A percentile compares a stretch with the other conserved stretches of the same genome.
Conservation (phyloP, 1,139 yeast genomes). For the Saccharomyces hybrid region DNA sequence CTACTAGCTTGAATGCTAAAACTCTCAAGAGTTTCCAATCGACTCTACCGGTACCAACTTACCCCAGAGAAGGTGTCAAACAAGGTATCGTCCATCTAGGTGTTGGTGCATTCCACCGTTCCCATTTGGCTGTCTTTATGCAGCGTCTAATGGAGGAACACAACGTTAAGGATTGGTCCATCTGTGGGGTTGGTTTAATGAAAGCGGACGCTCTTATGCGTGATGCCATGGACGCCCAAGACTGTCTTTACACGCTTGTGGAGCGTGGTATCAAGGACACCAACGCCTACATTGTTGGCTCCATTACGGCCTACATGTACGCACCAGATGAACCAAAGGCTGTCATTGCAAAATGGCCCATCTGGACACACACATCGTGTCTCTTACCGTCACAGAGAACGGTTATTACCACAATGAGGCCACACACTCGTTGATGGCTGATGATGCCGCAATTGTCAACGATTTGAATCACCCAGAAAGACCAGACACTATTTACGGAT, state of each 20-base stretch:
- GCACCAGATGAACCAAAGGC: conserved; percentile 7
- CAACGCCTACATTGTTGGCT: not conserved
- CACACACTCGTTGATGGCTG: conserved; percentile 4
- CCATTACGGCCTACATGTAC: conserved; percentile 6
- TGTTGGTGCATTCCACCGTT: conserved; percentile 8
- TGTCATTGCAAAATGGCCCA: not conserved
- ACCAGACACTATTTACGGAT: not conserved
- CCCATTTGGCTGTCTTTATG: conserved; percentile 8
- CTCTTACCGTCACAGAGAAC: not conserved
- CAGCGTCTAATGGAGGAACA: conserved; percentile 10
- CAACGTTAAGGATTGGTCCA: conserved; percentile 7
- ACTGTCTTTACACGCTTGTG: conserved; percentile 5
- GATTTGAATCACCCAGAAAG: conserved; percentile 4
- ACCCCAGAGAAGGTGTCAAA: conserved; percentile 6
- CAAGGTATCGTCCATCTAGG: conserved; percentile 9
- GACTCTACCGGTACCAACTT: conserved; percentile 5
- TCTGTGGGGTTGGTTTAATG: conserved; percentile 8
- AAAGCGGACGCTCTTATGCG: conserved; percentile 7
- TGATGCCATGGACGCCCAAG: conserved; percentile 6
- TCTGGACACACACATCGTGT: not conserved
- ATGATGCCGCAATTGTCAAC: conserved; percentile 4
- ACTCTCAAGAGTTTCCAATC: not conserved
- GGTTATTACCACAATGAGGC: conserved; percentile 8
- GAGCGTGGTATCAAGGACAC: conserved; percentile 7
- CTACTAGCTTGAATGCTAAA: not conserved